These are phyloP conservation scores for Yarrowia deformans DNA, from an alignment of 805 yeast species.

Conservation along the genomic window DNA sequence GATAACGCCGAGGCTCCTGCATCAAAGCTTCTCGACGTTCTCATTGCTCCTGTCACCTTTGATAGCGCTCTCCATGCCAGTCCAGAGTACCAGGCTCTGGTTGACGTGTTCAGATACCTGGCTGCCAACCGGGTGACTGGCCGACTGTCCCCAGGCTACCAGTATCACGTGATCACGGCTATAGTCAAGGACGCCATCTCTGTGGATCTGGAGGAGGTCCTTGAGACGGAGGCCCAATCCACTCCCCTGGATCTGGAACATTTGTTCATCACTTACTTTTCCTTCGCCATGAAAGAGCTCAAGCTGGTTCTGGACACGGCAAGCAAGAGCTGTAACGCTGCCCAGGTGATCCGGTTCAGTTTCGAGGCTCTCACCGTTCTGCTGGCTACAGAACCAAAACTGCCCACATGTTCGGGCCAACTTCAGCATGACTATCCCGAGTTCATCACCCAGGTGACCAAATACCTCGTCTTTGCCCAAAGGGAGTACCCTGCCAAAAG, in stretches of 20 bases:
- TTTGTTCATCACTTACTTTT: constrained; percentile 21
- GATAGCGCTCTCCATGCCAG: constrained; percentile 10
- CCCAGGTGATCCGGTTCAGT: constrained; percentile 12
- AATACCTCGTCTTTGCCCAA: constrained; percentile 10
- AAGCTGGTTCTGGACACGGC: constrained; percentile 18
- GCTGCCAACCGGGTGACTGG: constrained; percentile 5
- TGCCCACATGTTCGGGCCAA: constrained; percentile 17
- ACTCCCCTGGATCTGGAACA: constrained; percentile 27
- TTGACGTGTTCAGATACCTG: constrained; percentile 14
- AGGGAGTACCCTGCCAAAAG: constrained; percentile 29
- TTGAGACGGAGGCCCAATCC: constrained; percentile 23
- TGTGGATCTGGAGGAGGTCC: constrained; percentile 23
- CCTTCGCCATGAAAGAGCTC: constrained; percentile 23
- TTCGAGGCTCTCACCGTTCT: constrained; percentile 26
- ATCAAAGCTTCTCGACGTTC: background rate
- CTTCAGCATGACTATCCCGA: constrained; percentile 24
- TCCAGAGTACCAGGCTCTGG: constrained; percentile 31
- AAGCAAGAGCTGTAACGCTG: constrained; percentile 6
- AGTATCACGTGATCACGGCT: background rate
- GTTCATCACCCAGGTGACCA: constrained; percentile 22
- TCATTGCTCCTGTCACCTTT: constrained; percentile 11
- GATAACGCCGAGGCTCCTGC: constrained; percentile 6
- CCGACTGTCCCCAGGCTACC: background rate
- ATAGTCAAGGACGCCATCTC: constrained; percentile 25
- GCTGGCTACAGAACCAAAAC: constrained; percentile 17